Base-by-base conservation (phyloP, 805 yeast genomes). In the Wickerhamomyces pijperi region DNA sequence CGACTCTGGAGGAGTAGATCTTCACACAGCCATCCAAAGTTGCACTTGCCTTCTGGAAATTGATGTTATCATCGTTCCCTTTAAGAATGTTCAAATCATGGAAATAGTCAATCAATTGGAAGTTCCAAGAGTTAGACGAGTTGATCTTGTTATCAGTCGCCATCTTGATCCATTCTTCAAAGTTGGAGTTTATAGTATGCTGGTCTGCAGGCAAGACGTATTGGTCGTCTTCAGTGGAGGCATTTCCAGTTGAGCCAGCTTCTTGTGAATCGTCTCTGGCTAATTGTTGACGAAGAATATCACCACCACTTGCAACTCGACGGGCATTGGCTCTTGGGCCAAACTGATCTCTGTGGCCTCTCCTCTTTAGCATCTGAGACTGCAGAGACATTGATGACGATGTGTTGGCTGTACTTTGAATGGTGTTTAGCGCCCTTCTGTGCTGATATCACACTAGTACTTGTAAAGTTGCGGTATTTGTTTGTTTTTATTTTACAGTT, bases 21-120 rank as follows among this genome's bases (percentile, higher is more conserved):
- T 87, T 87, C 28, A 88, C 90, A 65, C 97, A 88, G 0, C 97
- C 97, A 52, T 88, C 97, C 18, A 90, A 64, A 1, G 97, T 85
- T 3, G 94, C 86, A 1, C 92, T 77, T 0, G 97, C 97, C 48
- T 79, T 76, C 56, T 85, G 95, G 57, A 90, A 88, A 56, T 87
- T 86, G 50, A 88, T 83, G 25, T 76, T 69, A 32, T 76, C 70
- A 40, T 81, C 86, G 5, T 86, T 81, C 39, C 81, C 94, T 47
- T 74, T 71, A 35, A 84, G 66, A 21, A 85, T 71, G 20, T 82
- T 72, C 59, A 86, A 66, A 51, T 85, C 95, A 52, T 87, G 82
- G 55, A 88, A 88, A 58, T 87, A 88, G 58, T 88, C 97, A 51
- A 88, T 88, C 51, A 88, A 67, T 0, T 88, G 95, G 54, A 86